Conservation (phyloP, 495 filamentous ascomycete genomes). For the Aspergillus panamensis region DNA sequence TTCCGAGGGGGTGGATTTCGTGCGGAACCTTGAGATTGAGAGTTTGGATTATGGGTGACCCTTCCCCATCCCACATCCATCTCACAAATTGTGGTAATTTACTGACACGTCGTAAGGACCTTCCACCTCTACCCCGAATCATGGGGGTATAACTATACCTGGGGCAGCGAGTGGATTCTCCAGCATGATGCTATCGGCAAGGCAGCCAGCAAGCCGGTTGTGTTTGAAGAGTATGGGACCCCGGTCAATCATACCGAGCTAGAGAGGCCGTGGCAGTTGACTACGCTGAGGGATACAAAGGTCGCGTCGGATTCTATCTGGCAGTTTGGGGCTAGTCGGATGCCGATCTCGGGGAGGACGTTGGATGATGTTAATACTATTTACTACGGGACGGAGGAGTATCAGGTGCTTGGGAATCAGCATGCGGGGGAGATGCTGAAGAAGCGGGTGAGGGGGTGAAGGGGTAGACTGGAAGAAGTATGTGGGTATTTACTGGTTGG, state of each 20-base stretch:
- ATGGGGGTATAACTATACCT: conserved; percentile 23
- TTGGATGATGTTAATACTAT: conserved; percentile 12
- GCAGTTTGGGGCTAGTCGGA: conserved; percentile 4
- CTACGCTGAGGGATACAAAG: conserved; percentile 2
- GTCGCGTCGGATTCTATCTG: conserved; percentile 11
- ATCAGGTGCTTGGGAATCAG: conserved; percentile 5
- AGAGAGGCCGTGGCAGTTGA: conserved; percentile 10
- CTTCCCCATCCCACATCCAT: conserved; percentile 24
- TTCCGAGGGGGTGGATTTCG: conserved; percentile 60
- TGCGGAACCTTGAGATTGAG: conserved; percentile 52
- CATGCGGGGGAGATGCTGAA: conserved; percentile 4
- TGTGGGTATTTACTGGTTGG: too few species aligned
- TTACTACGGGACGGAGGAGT: conserved; percentile 14
- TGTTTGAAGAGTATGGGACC: conserved; percentile 64
- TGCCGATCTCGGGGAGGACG: background rate
- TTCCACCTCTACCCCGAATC: conserved; percentile 11
- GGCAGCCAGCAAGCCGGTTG: conserved; percentile 58
- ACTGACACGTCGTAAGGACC: background rate
- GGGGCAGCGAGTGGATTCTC: conserved; percentile 56
- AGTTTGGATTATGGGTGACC: conserved; percentile 60
- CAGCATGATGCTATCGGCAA: conserved; percentile 55
- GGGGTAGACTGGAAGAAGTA: too few species aligned
- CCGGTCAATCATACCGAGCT: conserved; percentile 10
- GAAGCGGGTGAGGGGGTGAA: conserved; percentile 1
- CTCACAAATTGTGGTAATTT: conserved; percentile 9